Percentiles rank a stretch among this genome's conserved stretches.
These are phyloP conservation scores for Puccinia novopanici DNA, from an alignment of 1,284 basidiomycete genomes.

Conservation along the genomic window DNA sequence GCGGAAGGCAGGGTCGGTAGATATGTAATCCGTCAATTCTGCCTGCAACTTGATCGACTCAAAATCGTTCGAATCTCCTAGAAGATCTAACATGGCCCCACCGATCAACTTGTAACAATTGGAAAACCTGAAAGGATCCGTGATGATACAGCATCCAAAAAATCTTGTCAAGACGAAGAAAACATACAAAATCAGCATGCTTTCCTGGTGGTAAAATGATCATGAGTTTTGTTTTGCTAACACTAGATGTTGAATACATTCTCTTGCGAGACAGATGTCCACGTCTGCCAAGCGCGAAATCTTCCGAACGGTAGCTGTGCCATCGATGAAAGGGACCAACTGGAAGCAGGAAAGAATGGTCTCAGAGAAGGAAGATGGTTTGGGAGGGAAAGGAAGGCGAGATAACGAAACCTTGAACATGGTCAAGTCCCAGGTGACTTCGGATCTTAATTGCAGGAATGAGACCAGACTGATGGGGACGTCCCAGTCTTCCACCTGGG, in stretches of 20 bases:
- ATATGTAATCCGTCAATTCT: constrained; percentile 41
- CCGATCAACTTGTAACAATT: constrained; percentile 41
- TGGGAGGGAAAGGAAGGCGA: neutral
- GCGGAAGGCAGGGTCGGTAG: neutral
- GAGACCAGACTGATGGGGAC: constrained; percentile 89
- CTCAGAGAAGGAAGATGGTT: neutral
- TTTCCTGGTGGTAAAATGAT: neutral
- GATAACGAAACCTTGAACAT: constrained; percentile 71
- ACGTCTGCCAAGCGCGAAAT: constrained; percentile 92
- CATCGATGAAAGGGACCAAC: constrained; percentile 80
- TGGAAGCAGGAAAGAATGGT: constrained; percentile 58
- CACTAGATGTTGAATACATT: constrained; percentile 89
- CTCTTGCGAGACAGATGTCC: constrained; percentile 77
- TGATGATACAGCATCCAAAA: constrained; percentile 47
- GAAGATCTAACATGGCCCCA: constrained; percentile 19
- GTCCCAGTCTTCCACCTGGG: constrained; percentile 86
- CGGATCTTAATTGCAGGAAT: constrained; percentile 73
- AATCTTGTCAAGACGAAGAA: constrained; percentile 1
- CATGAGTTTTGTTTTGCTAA: constrained; percentile 70
- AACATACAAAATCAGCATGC: neutral
- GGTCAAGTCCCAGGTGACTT: constrained; percentile 91
- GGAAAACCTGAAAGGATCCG: constrained; percentile 43
- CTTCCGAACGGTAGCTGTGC: constrained; percentile 82
- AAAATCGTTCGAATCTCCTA: constrained; percentile 38
- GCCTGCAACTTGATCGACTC: constrained; percentile 41